Base-by-base conservation (phyloP, 495 filamentous ascomycete genomes). In the Collariella sp. region DNA sequence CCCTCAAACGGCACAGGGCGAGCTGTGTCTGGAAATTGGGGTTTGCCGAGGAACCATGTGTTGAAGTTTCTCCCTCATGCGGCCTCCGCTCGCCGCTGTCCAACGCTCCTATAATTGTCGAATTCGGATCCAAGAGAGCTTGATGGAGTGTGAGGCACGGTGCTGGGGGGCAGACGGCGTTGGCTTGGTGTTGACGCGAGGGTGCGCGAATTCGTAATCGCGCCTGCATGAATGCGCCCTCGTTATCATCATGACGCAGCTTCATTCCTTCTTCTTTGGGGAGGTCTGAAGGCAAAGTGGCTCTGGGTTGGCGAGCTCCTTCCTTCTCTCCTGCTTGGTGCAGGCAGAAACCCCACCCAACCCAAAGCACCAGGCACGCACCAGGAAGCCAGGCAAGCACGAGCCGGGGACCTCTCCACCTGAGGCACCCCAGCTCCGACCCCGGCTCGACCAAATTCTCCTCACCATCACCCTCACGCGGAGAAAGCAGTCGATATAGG, bases 1-100 rank as follows among this genome's bases (percentile, higher is more conserved):
- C 44, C 23, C n/a, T 7, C 39, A 31, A 12, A 34, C 39, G 40
- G 20, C 22, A 3, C 13, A n/a, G 18, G 18, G 24, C 23, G 38
- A 33, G 43, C 16, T 35, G 22, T 1, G 5, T 31, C 12, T 34
- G 35, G 13, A 48, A 48, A 40, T 23, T 46, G 22, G 24, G n/a
- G 15, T 43, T 34, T 46, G 24, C 45, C 53, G 53, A 55, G 53
- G 53, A 55, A 22, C 39, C 44, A 41, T 48, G 53, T 43, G 45
- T 47, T 39, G 33, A 13, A 16, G 50, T 43, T 26, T 26, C 24
- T 38, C 10, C 31, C 16, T n/a, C 48, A 42, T 42, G 15, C 41
- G 24, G 38, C 23, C 35, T 31, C 23, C 47, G 13, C 36, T 34
- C 26, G 4, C 2, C 38, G 1, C 12, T 40, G 11, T 38, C 11